Conservation (phyloP, 352 stramenopile genomes). For the Chloridella minuta region DNA sequence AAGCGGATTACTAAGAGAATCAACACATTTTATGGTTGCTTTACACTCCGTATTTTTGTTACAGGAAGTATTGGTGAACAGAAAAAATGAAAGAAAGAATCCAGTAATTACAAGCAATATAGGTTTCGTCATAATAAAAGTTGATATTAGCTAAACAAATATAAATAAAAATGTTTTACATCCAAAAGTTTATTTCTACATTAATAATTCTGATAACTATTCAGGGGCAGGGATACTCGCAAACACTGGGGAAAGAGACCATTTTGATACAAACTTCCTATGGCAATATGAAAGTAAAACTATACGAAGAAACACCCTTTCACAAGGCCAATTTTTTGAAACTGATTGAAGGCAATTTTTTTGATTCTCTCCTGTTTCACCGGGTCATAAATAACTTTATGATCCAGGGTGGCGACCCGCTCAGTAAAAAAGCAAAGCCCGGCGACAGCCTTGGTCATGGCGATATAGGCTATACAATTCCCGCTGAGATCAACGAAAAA, state of each 20-base stretch:
- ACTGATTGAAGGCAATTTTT: not conserved
- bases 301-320: not conserved
- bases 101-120: not conserved
- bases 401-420: not conserved
- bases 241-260: not conserved
- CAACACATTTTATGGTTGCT: not conserved
- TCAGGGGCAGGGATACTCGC: not conserved
- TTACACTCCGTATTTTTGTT: not conserved
- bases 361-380: not conserved
- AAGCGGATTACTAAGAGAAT: not conserved
- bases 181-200: not conserved
- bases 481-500: not conserved
- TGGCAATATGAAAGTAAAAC: not conserved
- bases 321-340: conserved; percentile 1
- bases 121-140: not conserved
- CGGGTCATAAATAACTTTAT: not conserved
- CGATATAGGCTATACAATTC: not conserved
- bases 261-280: not conserved
- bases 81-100: not conserved
- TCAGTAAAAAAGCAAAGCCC: not conserved
- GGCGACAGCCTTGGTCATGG: not conserved
- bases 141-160: not conserved
- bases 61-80: not conserved
- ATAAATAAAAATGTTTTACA: not conserved
- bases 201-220: not conserved